A percentile compares a stretch with the other conserved stretches of the same genome.
These are phyloP conservation scores for Arthroderma uncinatum DNA, from an alignment of 2,329 filamentous ascomycete genomes.

Conservation along the genomic window DNA sequence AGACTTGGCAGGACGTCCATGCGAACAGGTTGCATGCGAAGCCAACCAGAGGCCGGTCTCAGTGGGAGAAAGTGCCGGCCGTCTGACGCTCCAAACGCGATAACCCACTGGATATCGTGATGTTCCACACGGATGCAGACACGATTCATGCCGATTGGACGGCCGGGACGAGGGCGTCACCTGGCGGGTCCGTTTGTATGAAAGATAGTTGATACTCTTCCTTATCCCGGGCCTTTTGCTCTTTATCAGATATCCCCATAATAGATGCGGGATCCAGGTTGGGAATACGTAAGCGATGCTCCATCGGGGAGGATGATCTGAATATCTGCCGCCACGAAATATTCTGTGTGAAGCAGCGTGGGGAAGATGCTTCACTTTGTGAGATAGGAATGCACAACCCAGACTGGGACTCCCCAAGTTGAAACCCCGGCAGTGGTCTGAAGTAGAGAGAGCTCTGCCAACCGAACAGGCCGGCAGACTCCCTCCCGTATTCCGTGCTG, in stretches of 20 bases:
- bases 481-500: too few species aligned
- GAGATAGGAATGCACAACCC: not conserved
- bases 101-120: not conserved
- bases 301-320: not conserved
- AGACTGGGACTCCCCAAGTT: not conserved
- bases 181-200: not conserved
- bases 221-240: not conserved
- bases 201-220: not conserved
- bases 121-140: not conserved
- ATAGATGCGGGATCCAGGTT: not conserved
- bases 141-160: not conserved
- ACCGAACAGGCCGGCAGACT: not conserved
- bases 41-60: not conserved
- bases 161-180: too few species aligned
- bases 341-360: not conserved
- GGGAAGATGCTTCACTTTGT: not conserved
- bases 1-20: not conserved
- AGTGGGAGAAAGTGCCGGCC: not conserved
- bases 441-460: not conserved
- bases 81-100: conserved; percentile 1
- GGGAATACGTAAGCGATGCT: not conserved
- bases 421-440: not conserved
- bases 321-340: not conserved
- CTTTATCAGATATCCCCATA: not conserved
- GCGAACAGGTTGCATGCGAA: not conserved